Conservation (phyloP, 768 basidiomycete species). For the Auriscalpium microsporum region DNA sequence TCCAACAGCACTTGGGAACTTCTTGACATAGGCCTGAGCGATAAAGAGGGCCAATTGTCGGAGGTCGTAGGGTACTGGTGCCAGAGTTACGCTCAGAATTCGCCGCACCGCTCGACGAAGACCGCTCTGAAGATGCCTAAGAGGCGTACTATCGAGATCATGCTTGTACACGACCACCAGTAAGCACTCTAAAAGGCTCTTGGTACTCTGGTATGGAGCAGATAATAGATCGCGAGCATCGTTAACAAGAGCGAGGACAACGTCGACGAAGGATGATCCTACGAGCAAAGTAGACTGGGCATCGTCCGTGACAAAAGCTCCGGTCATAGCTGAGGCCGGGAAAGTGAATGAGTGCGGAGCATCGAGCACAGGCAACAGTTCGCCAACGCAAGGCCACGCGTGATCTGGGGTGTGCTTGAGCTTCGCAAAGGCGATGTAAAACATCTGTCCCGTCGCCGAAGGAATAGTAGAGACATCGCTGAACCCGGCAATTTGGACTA, state of each 20-base stretch:
- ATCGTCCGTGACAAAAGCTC: constrained; percentile 32
- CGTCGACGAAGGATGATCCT: constrained; percentile 58
- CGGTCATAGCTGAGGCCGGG: constrained; percentile 38
- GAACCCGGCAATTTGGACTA: constrained; percentile 49
- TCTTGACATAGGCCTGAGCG: constrained; percentile 53
- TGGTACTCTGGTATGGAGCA: constrained; percentile 48
- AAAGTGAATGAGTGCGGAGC: constrained; percentile 42
- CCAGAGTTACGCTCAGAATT: constrained; percentile 41
- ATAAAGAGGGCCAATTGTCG: constrained; percentile 57
- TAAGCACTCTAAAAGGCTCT: constrained; percentile 54
- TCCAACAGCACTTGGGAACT: constrained; percentile 46
- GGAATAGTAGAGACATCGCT: constrained; percentile 38
- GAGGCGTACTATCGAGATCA: constrained; percentile 48
- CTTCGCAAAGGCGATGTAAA: constrained; percentile 47
- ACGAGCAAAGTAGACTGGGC: constrained; percentile 38
- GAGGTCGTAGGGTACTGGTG: constrained; percentile 56
- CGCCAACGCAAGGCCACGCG: constrained; percentile 49
- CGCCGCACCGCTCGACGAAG: constrained; percentile 46
- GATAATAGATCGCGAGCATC: constrained; percentile 35
- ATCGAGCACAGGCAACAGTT: constrained; percentile 53
- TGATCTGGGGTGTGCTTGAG: constrained; percentile 32
- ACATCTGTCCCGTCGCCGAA: constrained; percentile 37
- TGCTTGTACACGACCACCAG: constrained; percentile 67
- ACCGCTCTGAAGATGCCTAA: constrained; percentile 45
- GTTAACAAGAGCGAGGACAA: constrained; percentile 43